These are phyloP conservation scores for Aspergillus sp. DNA, from an alignment of 2,329 filamentous ascomycete species.

Conservation along the genomic window DNA sequence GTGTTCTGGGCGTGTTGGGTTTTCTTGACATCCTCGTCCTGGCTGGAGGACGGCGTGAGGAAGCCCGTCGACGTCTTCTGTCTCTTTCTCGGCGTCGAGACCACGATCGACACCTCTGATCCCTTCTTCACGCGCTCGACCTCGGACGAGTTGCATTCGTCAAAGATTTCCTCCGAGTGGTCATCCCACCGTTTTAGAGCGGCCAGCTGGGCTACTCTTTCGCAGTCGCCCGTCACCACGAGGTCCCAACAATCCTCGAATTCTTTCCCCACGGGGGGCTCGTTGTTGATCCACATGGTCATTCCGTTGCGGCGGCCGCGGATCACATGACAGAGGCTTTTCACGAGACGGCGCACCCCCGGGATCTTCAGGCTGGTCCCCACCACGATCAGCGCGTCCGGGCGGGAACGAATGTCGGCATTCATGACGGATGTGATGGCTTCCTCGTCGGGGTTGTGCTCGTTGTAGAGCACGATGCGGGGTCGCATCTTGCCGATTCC, in stretches of 20 bases:
- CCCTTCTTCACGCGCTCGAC: slow-evolving; percentile 43
- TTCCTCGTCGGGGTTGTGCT: slow-evolving; percentile 93
- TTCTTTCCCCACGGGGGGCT: slow-evolving; percentile 76
- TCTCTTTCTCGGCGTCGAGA: slow-evolving; percentile 40
- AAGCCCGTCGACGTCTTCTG: slow-evolving; percentile 34
- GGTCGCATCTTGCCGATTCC: slow-evolving; percentile 87
- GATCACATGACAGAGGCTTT: slow-evolving; percentile 87
- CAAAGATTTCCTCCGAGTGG: slow-evolving; percentile 38
- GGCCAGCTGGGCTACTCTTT: slow-evolving; percentile 77
- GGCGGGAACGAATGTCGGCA: slow-evolving; percentile 78
- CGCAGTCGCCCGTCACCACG: slow-evolving; percentile 81
- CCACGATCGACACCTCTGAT: slow-evolving; percentile 40
- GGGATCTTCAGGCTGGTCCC: slow-evolving; percentile 95
- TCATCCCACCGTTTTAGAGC: slow-evolving; percentile 62
- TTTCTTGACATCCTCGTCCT: slow-evolving; percentile 30
- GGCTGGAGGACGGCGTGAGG: slow-evolving; percentile 45
- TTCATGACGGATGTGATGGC: slow-evolving; percentile 89
- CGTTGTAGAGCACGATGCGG: slow-evolving; percentile 95
- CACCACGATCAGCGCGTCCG: slow-evolving; percentile 90
- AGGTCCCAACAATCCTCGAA: slow-evolving; percentile 93
- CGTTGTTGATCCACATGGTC: slow-evolving; percentile 92
- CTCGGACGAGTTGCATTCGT: slow-evolving; percentile 47
- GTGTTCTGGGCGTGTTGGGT: slow-evolving; percentile 23
- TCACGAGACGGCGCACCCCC: slow-evolving; percentile 83
- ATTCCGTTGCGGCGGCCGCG: slow-evolving; percentile 74